Evolutionary conservation across 257 asterid genomes (phyloP).

Genomic region (Capsicum baccatum): DNA sequence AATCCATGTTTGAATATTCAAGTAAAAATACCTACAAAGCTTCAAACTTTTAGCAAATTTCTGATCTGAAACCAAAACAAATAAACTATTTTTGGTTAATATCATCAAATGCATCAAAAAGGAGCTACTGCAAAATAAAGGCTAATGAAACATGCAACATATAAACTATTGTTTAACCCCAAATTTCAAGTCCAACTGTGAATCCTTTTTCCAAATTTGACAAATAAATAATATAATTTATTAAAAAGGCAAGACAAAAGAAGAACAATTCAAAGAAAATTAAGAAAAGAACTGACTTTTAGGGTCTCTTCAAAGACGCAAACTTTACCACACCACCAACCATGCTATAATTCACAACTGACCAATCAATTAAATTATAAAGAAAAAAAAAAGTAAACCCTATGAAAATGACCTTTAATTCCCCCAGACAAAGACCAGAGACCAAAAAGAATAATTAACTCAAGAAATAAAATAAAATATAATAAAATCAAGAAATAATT

Average conservation of each 20-base stretch:
- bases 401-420: conserved; percentile 49
- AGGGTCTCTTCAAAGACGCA: conserved; percentile 40
- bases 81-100: neutral
- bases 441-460: conserved; percentile 24
- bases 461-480: neutral
- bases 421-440: conserved; percentile 27
- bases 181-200: conserved; percentile 32
- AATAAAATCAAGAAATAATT: conserved; percentile 29
- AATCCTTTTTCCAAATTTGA: conserved; percentile 32
- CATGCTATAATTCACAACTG: conserved; percentile 30
- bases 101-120: conserved; percentile 1
- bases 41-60: neutral
- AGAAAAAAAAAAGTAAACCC: conserved; percentile 35
- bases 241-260: conserved; percentile 28
- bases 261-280: conserved; percentile 30
- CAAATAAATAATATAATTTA: conserved; percentile 22
- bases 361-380: conserved; percentile 29
- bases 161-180: neutral
- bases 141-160: neutral
- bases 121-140: neutral
- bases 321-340: conserved; percentile 47
- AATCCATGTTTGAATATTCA: conserved; percentile 53
- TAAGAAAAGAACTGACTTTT: conserved; percentile 45
- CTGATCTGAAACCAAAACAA: conserved; percentile 9
- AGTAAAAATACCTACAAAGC: neutral